These are phyloP conservation scores for Psilocybe cyanescens DNA, from an alignment of 768 basidiomycete species.

Conservation along the genomic window DNA sequence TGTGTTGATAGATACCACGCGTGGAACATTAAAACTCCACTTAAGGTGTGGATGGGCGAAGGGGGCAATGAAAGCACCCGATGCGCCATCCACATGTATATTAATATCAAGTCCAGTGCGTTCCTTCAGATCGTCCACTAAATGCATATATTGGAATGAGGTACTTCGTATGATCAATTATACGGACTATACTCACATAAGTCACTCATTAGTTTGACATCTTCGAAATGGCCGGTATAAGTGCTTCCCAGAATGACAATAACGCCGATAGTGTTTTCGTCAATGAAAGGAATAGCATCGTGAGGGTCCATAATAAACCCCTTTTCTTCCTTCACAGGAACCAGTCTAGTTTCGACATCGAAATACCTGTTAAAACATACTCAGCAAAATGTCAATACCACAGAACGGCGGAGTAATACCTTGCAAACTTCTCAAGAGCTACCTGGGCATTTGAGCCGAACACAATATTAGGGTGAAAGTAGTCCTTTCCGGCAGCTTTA, in stretches of 20 bases:
- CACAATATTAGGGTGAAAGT: slow-evolving; percentile 59
- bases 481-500: slow-evolving; percentile 60
- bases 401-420: slow-evolving; percentile 28
- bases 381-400: background rate
- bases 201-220: slow-evolving; percentile 58
- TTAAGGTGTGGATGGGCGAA: slow-evolving; percentile 60
- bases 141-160: background rate
- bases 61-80: slow-evolving; percentile 66
- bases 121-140: slow-evolving; percentile 57
- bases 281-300: slow-evolving; percentile 59
- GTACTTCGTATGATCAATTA: background rate
- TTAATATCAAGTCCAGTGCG: slow-evolving; percentile 62
- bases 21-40: slow-evolving; percentile 63
- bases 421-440: slow-evolving; percentile 67
- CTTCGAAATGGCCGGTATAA: slow-evolving; percentile 70
- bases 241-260: slow-evolving; percentile 57
- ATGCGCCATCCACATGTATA: slow-evolving; percentile 72
- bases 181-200: slow-evolving; percentile 34
- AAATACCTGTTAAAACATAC: slow-evolving; percentile 43
- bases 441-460: slow-evolving; percentile 68
- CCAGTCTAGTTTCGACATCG: slow-evolving; percentile 62
- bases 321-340: slow-evolving; percentile 46
- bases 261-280: slow-evolving; percentile 74
- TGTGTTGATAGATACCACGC: slow-evolving; percentile 56
- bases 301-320: slow-evolving; percentile 59